These are phyloP conservation scores for Hypoxylon sp. DNA, from an alignment of 2,329 filamentous ascomycete species.

Conservation along the genomic window DNA sequence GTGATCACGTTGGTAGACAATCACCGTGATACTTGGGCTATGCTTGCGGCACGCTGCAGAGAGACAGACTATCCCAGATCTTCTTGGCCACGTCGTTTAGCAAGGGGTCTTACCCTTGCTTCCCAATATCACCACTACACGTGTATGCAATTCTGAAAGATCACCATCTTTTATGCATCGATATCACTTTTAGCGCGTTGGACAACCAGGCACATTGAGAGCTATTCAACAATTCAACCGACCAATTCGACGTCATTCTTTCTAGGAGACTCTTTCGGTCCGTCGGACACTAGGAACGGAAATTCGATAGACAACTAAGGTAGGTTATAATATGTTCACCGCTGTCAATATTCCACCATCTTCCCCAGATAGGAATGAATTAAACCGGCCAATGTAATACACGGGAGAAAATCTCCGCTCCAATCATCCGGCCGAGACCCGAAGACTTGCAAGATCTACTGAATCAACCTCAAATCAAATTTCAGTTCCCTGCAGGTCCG, in stretches of 20 bases:
- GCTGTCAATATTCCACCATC: constrained; percentile 34
- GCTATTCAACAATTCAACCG: constrained; percentile 9
- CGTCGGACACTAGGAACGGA: constrained; percentile 6
- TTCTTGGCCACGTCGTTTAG: constrained; percentile 31
- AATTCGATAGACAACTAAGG: constrained; percentile 8
- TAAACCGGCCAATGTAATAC: constrained; percentile 31
- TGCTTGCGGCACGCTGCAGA: constrained; percentile 7
- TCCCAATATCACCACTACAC: constrained; percentile 1
- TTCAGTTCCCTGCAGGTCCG: constrained; percentile 26
- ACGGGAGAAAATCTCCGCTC: constrained; percentile 43
- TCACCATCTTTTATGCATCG: constrained; percentile 10
- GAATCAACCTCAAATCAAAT: constrained; percentile 29
- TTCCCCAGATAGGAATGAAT: constrained; percentile 28
- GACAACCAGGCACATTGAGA: not conserved
- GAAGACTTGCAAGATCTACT: constrained; percentile 23
- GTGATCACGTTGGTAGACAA: not conserved
- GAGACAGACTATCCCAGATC: constrained; percentile 3
- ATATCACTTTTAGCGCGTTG: not conserved
- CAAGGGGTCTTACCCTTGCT: constrained; percentile 20
- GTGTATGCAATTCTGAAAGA: constrained; percentile 15
- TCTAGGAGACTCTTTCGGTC: constrained; percentile 11
- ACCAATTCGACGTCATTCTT: constrained; percentile 26
- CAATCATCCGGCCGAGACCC: constrained; percentile 31
- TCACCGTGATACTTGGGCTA: not conserved
- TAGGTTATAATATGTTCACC: constrained; percentile 24